Evolutionary conservation across 306 rosid species (phyloP).

Genomic region (Oxytropis ochrocephala): DNA sequence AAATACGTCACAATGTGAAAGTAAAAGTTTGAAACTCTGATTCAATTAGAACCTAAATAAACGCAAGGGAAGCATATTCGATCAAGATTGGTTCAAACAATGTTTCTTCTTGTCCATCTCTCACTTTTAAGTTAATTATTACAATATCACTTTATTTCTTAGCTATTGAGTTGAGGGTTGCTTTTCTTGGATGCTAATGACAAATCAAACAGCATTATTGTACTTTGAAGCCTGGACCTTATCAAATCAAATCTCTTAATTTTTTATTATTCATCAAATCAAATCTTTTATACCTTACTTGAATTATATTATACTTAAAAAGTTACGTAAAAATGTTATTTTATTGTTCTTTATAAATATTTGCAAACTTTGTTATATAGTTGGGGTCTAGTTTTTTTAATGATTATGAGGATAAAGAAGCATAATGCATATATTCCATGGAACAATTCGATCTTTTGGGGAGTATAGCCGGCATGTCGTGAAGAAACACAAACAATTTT

Average conservation of each 20-base stretch:
- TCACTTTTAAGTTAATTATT: conserved; percentile 5
- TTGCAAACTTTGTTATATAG: too few relatives aligned
- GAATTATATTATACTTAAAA: background rate
- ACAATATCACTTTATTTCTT: background rate
- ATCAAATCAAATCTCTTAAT: background rate
- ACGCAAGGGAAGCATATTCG: conserved; percentile 29
- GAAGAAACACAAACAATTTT: background rate
- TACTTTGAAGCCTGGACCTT: background rate
- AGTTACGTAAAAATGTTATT: too few relatives aligned
- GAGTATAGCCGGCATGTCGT: background rate
- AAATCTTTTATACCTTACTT: background rate
- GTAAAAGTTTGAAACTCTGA: background rate
- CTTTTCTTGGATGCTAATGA: conserved; percentile 5
- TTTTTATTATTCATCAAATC: background rate
- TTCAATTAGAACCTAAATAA: conserved; percentile 13
- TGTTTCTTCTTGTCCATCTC: conserved; percentile 12
- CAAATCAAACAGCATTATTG: background rate
- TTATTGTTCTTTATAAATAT: too few relatives aligned
- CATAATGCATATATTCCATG: background rate
- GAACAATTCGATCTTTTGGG: background rate
- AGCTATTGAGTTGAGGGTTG: too few relatives aligned
- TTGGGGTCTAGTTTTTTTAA: background rate
- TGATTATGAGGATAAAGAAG: too few relatives aligned
- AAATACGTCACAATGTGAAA: background rate
- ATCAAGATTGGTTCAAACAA: conserved; percentile 9